Evolutionary conservation across 1,284 basidiomycete genomes (phyloP).

Genomic region (Inonotus hispidus): DNA sequence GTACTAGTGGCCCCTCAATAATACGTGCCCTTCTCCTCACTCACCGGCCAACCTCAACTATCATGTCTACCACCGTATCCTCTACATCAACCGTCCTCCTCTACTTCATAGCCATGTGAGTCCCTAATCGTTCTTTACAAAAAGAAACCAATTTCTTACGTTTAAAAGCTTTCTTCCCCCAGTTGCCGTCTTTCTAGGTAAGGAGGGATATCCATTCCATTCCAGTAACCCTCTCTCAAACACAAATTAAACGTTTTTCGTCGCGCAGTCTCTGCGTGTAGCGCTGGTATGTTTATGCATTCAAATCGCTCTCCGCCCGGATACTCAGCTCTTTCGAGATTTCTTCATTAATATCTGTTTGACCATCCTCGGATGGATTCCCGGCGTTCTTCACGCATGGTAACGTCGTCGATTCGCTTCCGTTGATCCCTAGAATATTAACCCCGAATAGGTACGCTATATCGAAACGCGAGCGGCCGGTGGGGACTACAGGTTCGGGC

Average conservation of each 20-base stretch:
- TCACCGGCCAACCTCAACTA: not conserved
- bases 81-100: constrained; percentile 36
- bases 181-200: constrained; percentile 47
- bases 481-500: not conserved
- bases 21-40: not conserved
- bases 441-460: constrained; percentile 38
- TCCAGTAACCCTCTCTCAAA: not conserved
- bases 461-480: constrained; percentile 27
- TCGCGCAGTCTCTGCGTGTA: constrained; percentile 17
- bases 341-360: constrained; percentile 52
- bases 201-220: constrained; percentile 21
- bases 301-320: constrained; percentile 19
- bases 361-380: constrained; percentile 52
- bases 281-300: constrained; percentile 33
- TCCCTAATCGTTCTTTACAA: no score
- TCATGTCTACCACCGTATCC: constrained; percentile 28
- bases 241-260: not conserved
- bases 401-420: constrained; percentile 22
- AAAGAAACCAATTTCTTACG: not conserved
- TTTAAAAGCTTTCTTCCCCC: constrained; percentile 44
- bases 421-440: no score
- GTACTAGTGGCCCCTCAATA: not conserved
- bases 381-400: constrained; percentile 55
- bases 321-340: constrained; percentile 31
- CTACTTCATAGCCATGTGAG: constrained; percentile 48